Percentiles rank a stretch among this genome's conserved stretches.
These are phyloP conservation scores for Pseudogymnoascus sp. DNA, from an alignment of 2,329 filamentous ascomycete species.

Conservation along the genomic window DNA sequence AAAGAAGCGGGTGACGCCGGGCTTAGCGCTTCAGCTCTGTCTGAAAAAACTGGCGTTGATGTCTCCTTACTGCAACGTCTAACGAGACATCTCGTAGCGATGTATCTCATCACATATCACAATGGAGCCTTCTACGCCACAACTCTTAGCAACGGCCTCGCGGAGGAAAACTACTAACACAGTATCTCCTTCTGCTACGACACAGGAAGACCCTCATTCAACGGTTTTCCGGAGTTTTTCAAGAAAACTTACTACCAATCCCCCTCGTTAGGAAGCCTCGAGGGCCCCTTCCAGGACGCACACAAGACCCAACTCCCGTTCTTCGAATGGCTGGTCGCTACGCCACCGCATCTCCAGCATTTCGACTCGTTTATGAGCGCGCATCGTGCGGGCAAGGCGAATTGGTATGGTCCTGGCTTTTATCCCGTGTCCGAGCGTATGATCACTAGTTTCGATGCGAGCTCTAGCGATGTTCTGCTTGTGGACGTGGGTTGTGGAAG, in stretches of 20 bases:
- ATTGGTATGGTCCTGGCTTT: constrained; percentile 30
- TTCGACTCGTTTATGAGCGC: constrained; percentile 33
- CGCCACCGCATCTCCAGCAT: constrained; percentile 27
- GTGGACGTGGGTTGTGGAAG: constrained; percentile 22
- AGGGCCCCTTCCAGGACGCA: constrained; percentile 31
- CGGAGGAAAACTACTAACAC: constrained; percentile 29
- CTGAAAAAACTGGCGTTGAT: background rate
- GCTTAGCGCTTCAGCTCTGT: background rate
- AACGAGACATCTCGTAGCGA: constrained; percentile 31
- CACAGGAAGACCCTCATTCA: constrained; percentile 28
- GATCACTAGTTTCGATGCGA: background rate
- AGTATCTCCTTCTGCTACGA: constrained; percentile 32
- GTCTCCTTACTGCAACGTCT: constrained; percentile 22
- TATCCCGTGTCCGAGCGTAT: constrained; percentile 19
- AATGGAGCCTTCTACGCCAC: constrained; percentile 23
- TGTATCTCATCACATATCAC: constrained; percentile 27
- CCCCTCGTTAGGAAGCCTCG: constrained; percentile 19
- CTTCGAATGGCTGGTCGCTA: constrained; percentile 31
- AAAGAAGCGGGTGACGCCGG: background rate
- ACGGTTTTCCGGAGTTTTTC: constrained; percentile 27
- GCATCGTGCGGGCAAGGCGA: constrained; percentile 29
- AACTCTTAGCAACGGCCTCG: constrained; percentile 27
- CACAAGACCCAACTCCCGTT: constrained; percentile 29
- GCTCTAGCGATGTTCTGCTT: constrained; percentile 17
- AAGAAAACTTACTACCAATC: constrained; percentile 25